Evolutionary conservation across 2,329 filamentous ascomycete genomes (phyloP).

Genomic region (Colletotrichum cuscutae): DNA sequence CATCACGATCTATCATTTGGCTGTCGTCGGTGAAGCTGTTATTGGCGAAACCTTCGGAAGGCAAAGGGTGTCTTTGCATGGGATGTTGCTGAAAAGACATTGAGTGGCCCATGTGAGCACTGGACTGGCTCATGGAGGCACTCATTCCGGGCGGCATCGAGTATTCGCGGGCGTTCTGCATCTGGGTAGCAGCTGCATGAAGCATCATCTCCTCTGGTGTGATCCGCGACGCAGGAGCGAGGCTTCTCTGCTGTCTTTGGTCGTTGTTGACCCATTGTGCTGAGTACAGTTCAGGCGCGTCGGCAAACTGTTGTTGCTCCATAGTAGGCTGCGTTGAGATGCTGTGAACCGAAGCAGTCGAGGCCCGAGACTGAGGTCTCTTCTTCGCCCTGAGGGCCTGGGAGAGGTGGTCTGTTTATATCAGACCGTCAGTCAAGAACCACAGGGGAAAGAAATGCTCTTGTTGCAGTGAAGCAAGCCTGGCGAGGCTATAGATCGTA

Average conservation of each 20-base stretch:
- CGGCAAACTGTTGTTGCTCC: conserved; percentile 57
- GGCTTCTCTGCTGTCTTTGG: conserved; percentile 55
- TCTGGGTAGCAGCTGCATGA: conserved; percentile 62
- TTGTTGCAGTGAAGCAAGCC: background rate
- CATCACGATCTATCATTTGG: conserved; percentile 70
- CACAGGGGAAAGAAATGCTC: conserved; percentile 22
- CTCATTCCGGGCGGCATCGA: conserved; percentile 62
- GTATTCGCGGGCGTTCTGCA: conserved; percentile 61
- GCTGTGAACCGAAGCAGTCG: conserved; percentile 67
- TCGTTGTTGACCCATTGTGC: conserved; percentile 61
- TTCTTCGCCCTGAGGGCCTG: conserved; percentile 55
- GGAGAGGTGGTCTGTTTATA: conserved; percentile 43
- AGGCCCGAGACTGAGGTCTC: conserved; percentile 64
- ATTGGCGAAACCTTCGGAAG: conserved; percentile 63
- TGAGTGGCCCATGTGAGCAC: conserved; percentile 42
- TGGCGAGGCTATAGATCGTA: conserved; percentile 7
- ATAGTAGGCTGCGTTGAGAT: conserved; percentile 61
- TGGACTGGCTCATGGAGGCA: conserved; percentile 43
- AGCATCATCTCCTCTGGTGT: conserved; percentile 69
- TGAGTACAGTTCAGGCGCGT: conserved; percentile 56
- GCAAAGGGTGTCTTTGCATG: conserved; percentile 61
- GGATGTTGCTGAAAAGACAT: conserved; percentile 47
- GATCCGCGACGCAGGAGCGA: conserved; percentile 57
- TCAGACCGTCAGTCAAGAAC: conserved; percentile 39
- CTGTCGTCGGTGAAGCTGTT: conserved; percentile 69